A percentile compares a stretch with the other conserved stretches of the same genome.
Conservation (phyloP, 2,329 filamentous ascomycete genomes). For the Aschersonia sp. region DNA sequence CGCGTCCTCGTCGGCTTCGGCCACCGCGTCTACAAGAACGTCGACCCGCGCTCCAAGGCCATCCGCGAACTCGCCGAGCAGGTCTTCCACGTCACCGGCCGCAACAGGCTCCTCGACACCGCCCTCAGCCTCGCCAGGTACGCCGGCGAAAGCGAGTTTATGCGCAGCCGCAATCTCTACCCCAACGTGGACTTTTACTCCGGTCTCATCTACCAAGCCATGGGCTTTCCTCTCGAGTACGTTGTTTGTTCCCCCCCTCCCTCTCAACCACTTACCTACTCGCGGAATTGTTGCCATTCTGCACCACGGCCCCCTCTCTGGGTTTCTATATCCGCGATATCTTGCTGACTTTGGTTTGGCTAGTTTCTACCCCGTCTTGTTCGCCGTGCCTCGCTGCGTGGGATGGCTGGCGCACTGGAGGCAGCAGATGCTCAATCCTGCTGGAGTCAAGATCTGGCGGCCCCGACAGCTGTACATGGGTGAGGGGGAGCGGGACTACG, state of each 20-base stretch:
- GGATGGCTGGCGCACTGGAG: conserved; percentile 38
- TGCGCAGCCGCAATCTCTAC: conserved; percentile 32
- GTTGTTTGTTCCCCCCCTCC: conserved; percentile 3
- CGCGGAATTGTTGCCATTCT: neutral
- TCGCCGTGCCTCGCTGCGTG: conserved; percentile 33
- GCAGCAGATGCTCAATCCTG: conserved; percentile 30
- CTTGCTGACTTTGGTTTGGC: neutral
- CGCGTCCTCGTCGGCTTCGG: conserved; percentile 39
- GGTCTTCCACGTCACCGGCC: conserved; percentile 33
- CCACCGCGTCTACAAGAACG: conserved; percentile 38
- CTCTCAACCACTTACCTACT: neutral
- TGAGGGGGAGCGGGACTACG: conserved; percentile 26
- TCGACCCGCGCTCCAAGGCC: conserved; percentile 35
- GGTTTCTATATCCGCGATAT: neutral
- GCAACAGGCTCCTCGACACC: conserved; percentile 35
- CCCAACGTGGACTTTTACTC: conserved; percentile 39
- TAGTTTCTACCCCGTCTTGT: conserved; percentile 33
- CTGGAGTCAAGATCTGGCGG: conserved; percentile 35
- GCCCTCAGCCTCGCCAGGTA: conserved; percentile 29
- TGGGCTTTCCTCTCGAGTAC: conserved; percentile 34
- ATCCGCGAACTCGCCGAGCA: conserved; percentile 33
- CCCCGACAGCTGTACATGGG: conserved; percentile 33
- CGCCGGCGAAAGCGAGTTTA: conserved; percentile 29
- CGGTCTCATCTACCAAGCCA: conserved; percentile 35
- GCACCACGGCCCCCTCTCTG: neutral